Base-by-base conservation (phyloP, 495 filamentous ascomycete genomes). In the Viridothelium virens region DNA sequence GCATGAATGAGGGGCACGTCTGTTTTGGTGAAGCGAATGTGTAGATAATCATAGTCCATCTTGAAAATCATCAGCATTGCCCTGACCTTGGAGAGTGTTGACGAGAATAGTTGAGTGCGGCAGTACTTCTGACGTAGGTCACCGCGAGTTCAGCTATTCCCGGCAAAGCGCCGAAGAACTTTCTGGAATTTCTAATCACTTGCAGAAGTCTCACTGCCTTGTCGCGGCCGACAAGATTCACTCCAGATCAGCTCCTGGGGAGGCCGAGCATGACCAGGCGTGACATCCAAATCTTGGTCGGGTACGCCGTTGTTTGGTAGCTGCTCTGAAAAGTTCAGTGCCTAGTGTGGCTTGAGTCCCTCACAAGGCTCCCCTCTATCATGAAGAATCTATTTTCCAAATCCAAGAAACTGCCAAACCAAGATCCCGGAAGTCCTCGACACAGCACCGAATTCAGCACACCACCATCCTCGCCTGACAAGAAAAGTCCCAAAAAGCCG, bases 351-450 rank as follows among this genome's bases (percentile, higher is more conserved):
- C 53, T 59, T 18, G 18, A 59, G 53, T 33, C 36, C n/a, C 41
- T 44, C 41, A 44, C 14, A 7, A 59, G 53, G 53, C n/a, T 59
- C 53, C 53, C 53, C 53, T 59, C 31, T 18, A 59, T 59, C 53
- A 59, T 59, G 53, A 59, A 36, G 53, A 59, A 59, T 59, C 53
- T 59, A 59, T 59, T 59, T 36, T 59, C 53, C 53, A 59, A 59
- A 59, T 59, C 53, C 53, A 59, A 59, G 31, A 59, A 59, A 59
- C 33, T 31, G 53, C 53, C 53, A 33, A 59, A 59, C 53, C 53
- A 59, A 59, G 53, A 59, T 14, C 53, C 53, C n/a, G 36, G 53
- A 7, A 59, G n/a, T 36, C 53, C 53, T 33, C 53, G 53, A 33
- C 53, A 36, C 7, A 34, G 7, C 53, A 7, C 31, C 31, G 53